These are phyloP conservation scores for Juncus inflexus DNA, from an alignment of 176 grass and related monocot species.

Conservation along the genomic window DNA sequence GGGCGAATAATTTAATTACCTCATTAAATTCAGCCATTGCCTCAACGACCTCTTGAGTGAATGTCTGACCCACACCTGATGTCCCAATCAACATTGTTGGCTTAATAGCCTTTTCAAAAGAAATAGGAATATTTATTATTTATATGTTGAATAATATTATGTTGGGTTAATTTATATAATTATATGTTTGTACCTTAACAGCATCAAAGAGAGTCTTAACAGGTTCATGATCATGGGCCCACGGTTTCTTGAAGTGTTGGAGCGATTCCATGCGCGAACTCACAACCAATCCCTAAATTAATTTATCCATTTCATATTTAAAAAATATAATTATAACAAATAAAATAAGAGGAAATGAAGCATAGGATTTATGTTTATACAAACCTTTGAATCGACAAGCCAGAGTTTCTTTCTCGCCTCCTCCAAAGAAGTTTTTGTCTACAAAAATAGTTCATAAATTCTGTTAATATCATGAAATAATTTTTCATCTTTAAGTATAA, in stretches of 20 bases:
- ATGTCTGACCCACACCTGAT: constrained; percentile 93
- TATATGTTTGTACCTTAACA: constrained; percentile 46
- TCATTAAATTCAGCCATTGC: constrained; percentile 75
- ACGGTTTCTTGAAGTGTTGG: constrained; percentile 98
- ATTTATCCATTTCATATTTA: constrained; percentile 23
- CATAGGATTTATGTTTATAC: constrained; percentile 1
- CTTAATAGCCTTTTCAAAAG: constrained; percentile 54
- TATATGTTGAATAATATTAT: too few species aligned
- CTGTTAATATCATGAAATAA: background rate
- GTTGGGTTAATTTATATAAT: too few species aligned
- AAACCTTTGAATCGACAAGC: constrained; percentile 97
- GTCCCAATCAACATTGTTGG: constrained; percentile 87
- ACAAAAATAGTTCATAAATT: constrained; percentile 28
- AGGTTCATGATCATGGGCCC: constrained; percentile 83
- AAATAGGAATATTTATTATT: background rate
- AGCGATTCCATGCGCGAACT: constrained; percentile 70
- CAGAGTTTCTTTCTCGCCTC: constrained; percentile 86
- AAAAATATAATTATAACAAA: constrained; percentile 25
- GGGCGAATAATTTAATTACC: constrained; percentile 33
- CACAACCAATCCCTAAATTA: constrained; percentile 72
- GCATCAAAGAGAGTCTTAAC: constrained; percentile 64
- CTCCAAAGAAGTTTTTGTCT: constrained; percentile 74
- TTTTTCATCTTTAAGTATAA: constrained; percentile 11
- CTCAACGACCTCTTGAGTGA: constrained; percentile 87
- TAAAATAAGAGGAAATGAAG: constrained; percentile 10